Base-by-base conservation (phyloP, 768 basidiomycete species). In the Boletus tylopilopsis region DNA sequence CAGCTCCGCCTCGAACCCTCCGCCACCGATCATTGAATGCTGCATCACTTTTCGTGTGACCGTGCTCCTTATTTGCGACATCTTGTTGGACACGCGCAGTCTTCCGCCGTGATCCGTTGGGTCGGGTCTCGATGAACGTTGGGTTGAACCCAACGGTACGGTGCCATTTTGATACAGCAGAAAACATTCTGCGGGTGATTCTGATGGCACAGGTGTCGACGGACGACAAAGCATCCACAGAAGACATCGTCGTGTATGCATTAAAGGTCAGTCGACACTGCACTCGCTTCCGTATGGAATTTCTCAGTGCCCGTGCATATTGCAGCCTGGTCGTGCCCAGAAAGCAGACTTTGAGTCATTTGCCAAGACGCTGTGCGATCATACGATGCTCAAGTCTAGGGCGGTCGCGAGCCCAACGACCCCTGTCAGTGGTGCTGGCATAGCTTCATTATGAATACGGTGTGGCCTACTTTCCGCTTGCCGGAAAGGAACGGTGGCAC, bases 91-190 rank as follows among this genome's bases (percentile, higher is more conserved):
- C 39, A 12, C 37, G 9, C 19, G 34, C 54, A 85, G 85, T 86
- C 13, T 85, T 87, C 68, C 79, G 84, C 7, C 80, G 85, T 6
- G 85, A 86, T 54, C 85, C 83, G 0, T 64, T 87, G 24, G 80
- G 81, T 73, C 80, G 86, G 58, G 80, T 85, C 1, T 79, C 84
- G 1, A 81, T 85, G 81, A 85, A 84, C 59, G 69, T 83, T 36
- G 76, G 77, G 21, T 60, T 87, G 43, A 71, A 71, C 37, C 70
- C 80, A 8, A 65, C 78, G 9, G 72, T 85, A 36, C 76, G 81
- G 36, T 84, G 81, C 53, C 73, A 77, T 19, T 84, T 75, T 60
- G 79, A 84, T 50, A 67, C 70, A 18, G 73, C 75, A 32, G 83
- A 85, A 50, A 73, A 73, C 42, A 72, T 78, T 9, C 64, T 85